Evolutionary conservation across 75 land plant species (phyloP).

Genomic region (Selaginella moellendorffii): DNA sequence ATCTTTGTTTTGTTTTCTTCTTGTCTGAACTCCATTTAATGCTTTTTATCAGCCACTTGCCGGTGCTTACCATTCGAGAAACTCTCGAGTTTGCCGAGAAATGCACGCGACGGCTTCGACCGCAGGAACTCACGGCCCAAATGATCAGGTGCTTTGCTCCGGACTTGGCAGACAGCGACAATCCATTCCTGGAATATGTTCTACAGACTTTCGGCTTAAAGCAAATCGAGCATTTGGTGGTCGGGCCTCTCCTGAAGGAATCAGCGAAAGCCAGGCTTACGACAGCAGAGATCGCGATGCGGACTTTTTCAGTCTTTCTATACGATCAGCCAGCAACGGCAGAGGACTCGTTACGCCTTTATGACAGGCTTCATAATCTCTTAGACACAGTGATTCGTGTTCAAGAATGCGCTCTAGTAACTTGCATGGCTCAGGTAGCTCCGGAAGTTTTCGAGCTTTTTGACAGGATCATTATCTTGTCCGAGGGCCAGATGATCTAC

Average conservation of each 20-base stretch:
- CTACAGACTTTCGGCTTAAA: constrained; percentile 21
- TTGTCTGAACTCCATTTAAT: neutral
- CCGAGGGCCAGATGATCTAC: constrained; percentile 26
- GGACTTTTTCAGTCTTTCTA: constrained; percentile 24
- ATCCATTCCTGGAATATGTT: constrained; percentile 27
- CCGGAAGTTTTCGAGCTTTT: constrained; percentile 12
- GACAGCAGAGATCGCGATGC: constrained; percentile 26
- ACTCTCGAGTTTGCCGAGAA: neutral
- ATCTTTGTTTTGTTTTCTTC: too few species aligned
- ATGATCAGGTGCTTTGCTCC: constrained; percentile 25
- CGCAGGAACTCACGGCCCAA: constrained; percentile 23
- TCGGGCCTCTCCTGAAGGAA: constrained; percentile 11
- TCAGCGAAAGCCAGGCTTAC: constrained; percentile 17
- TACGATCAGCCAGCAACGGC: constrained; percentile 27
- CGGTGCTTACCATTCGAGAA: neutral
- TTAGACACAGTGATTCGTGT: constrained; percentile 6
- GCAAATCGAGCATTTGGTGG: constrained; percentile 15
- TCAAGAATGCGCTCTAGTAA: neutral
- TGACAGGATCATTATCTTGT: constrained; percentile 28
- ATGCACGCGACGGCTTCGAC: neutral
- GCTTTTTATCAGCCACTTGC: neutral
- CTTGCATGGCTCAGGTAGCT: neutral
- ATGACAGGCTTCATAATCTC: constrained; percentile 10
- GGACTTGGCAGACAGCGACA: constrained; percentile 23
- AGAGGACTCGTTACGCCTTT: constrained; percentile 13